Conservation (phyloP, 768 basidiomycete species). For the Chalciporus pseudorubinellus region DNA sequence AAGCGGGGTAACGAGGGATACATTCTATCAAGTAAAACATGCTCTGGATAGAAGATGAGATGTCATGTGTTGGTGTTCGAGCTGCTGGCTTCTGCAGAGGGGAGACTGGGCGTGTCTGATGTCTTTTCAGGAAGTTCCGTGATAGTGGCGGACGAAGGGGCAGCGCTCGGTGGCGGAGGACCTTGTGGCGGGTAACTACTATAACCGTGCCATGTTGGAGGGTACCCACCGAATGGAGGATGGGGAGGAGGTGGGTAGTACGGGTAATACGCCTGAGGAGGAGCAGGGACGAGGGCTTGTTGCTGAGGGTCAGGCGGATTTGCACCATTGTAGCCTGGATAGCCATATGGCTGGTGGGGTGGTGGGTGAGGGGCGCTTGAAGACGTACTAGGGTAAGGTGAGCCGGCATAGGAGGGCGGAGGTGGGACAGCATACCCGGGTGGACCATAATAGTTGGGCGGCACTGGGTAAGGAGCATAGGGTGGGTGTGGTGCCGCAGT, state of each 20-base stretch:
- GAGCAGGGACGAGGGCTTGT: slow-evolving; percentile 18
- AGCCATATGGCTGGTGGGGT: slow-evolving; percentile 22
- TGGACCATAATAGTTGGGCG: slow-evolving; percentile 32
- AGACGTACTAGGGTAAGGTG: slow-evolving; percentile 19
- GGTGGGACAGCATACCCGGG: slow-evolving; percentile 20
- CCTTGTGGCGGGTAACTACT: slow-evolving; percentile 31
- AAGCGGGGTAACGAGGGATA: slow-evolving; percentile 13
- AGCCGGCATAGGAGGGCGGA: slow-evolving; percentile 5
- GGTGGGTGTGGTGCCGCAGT: slow-evolving; percentile 26
- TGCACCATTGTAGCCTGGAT: slow-evolving; percentile 21
- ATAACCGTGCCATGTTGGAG: slow-evolving; percentile 28
- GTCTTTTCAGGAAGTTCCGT: slow-evolving; percentile 27
- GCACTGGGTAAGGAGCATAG: slow-evolving; percentile 34
- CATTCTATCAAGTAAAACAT: slow-evolving; percentile 21
- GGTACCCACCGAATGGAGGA: slow-evolving; percentile 30
- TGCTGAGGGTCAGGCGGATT: slow-evolving; percentile 28
- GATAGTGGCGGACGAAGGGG: slow-evolving; percentile 13
- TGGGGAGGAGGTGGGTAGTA: slow-evolving; percentile 33
- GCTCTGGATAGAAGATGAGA: background rate
- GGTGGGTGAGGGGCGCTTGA: slow-evolving; percentile 21
- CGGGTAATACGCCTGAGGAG: slow-evolving; percentile 28
- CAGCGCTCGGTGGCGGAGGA: slow-evolving; percentile 18
- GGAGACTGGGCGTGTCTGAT: slow-evolving; percentile 13
- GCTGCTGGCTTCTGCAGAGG: slow-evolving; percentile 17
- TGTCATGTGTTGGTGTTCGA: slow-evolving; percentile 22